Percentiles rank a stretch among this genome's conserved stretches.
Conservation (phyloP, 2,329 filamentous ascomycete species). For the Cordyceps sp. region DNA sequence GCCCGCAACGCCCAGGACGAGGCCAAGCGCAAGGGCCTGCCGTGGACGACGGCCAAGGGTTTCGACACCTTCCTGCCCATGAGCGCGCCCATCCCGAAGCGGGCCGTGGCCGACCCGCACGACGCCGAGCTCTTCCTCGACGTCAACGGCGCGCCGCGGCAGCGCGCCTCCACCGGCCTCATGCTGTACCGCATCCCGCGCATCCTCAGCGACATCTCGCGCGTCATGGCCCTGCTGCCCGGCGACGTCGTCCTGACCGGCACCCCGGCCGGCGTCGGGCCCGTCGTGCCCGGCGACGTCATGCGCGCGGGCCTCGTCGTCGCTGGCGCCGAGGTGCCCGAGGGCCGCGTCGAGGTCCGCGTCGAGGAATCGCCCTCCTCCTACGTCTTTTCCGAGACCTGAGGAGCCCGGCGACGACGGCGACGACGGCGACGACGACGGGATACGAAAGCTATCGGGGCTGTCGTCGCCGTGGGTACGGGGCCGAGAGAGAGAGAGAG, state of each 20-base stretch:
- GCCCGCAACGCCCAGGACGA: constrained; percentile 90
- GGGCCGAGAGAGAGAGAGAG: too few relatives aligned
- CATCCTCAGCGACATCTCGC: constrained; percentile 78
- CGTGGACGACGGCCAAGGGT: constrained; percentile 92
- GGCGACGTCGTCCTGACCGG: constrained; percentile 94
- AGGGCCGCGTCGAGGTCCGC: constrained; percentile 67
- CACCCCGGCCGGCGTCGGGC: constrained; percentile 88
- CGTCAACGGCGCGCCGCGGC: constrained; percentile 64
- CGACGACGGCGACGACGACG: too few relatives aligned
- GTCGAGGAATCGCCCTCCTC: constrained; percentile 65
- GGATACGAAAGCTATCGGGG: constrained; percentile 5
- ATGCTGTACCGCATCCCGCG: constrained; percentile 89
- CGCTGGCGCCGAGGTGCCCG: constrained; percentile 65
- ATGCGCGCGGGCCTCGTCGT: constrained; percentile 74
- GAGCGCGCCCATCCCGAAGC: constrained; percentile 64
- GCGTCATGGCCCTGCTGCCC: constrained; percentile 83
- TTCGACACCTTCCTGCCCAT: constrained; percentile 96
- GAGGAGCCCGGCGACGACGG: too few relatives aligned
- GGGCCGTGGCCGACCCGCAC: constrained; percentile 70
- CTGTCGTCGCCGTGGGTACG: neutral
- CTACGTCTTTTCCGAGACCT: constrained; percentile 66
- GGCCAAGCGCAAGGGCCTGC: constrained; percentile 86
- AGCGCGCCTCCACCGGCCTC: constrained; percentile 77
- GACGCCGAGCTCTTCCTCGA: constrained; percentile 72
- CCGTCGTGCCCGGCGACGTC: constrained; percentile 69